A percentile compares a stretch with the other conserved stretches of the same genome.
These are phyloP conservation scores for Gossypium turneri DNA, from an alignment of 345 rosid genomes.

Conservation along the genomic window DNA sequence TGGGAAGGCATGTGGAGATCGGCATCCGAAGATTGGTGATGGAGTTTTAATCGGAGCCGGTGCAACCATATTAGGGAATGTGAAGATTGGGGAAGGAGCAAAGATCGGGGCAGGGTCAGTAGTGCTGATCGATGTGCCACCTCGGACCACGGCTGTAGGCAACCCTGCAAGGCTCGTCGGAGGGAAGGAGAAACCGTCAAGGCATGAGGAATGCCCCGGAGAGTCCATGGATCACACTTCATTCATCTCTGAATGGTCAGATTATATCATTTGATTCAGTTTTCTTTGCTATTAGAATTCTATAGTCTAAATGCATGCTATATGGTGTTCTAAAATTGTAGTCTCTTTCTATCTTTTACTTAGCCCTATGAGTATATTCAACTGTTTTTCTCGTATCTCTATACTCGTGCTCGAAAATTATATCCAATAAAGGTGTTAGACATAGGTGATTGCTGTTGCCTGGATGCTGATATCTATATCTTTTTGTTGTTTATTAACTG, in stretches of 20 bases:
- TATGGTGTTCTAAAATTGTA: neutral
- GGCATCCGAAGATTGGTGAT: constrained; percentile 94
- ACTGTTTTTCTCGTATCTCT: neutral
- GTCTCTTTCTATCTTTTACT: neutral
- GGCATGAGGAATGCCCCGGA: constrained; percentile 73
- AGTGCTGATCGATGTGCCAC: constrained; percentile 75
- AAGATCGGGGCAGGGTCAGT: constrained; percentile 94
- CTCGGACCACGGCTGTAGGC: constrained; percentile 79
- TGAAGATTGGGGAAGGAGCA: constrained; percentile 81
- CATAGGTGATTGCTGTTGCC: neutral
- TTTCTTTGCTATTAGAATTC: neutral
- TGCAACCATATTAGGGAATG: constrained; percentile 82
- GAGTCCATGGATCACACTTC: constrained; percentile 99
- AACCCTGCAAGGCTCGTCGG: constrained; percentile 94
- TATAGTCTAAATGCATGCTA: neutral
- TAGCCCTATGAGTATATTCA: neutral
- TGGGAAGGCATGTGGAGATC: constrained; percentile 68
- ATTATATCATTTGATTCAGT: constrained; percentile 42
- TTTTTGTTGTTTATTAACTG: neutral
- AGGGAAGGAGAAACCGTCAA: constrained; percentile 68
- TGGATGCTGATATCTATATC: neutral
- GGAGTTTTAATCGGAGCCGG: constrained; percentile 95
- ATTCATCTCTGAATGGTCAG: constrained; percentile 89
- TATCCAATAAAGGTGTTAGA: neutral
- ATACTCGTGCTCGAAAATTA: neutral